A percentile compares a stretch with the other conserved stretches of the same genome.
These are phyloP conservation scores for Schizothecium vesticola DNA, from an alignment of 495 filamentous ascomycete species.

Conservation along the genomic window DNA sequence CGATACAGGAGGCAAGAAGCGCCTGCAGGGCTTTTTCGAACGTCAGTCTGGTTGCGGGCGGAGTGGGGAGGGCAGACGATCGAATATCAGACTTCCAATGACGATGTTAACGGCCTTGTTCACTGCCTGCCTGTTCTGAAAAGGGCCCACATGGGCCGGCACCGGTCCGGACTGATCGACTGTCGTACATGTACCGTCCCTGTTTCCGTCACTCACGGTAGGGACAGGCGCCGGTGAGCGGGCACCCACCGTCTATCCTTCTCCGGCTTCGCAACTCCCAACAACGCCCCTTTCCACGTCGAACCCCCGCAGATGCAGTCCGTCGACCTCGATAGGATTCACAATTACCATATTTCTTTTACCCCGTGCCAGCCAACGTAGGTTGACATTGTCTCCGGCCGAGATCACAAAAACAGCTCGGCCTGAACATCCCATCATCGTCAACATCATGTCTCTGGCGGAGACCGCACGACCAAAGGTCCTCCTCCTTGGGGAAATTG, in stretches of 20 bases:
- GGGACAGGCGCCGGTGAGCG: background rate
- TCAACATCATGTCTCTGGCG: background rate
- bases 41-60: background rate
- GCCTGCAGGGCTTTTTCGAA: background rate
- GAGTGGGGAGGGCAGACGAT: background rate
- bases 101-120: background rate
- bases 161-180: background rate
- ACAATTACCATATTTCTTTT: background rate
- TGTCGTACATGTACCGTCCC: background rate
- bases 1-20: background rate
- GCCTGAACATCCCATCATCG: background rate
- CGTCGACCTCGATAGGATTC: background rate
- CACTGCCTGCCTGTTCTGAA: background rate
- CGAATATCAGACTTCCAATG: background rate
- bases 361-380: background rate
- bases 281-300: no score
- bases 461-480: slow-evolving; percentile 21
- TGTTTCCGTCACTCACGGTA: background rate
- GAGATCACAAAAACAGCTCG: background rate
- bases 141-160: slow-evolving; percentile 2
- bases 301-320: background rate
- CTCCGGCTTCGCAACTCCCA: background rate
- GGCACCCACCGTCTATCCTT: background rate
- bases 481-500: slow-evolving; percentile 29
- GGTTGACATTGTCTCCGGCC: background rate